A percentile compares a stretch with the other conserved stretches of the same genome.
phyloP scores from a whole-genome alignment of 202 grass and related monocot genomes.

The Schoenoplectus tabernaemontani region DNA sequence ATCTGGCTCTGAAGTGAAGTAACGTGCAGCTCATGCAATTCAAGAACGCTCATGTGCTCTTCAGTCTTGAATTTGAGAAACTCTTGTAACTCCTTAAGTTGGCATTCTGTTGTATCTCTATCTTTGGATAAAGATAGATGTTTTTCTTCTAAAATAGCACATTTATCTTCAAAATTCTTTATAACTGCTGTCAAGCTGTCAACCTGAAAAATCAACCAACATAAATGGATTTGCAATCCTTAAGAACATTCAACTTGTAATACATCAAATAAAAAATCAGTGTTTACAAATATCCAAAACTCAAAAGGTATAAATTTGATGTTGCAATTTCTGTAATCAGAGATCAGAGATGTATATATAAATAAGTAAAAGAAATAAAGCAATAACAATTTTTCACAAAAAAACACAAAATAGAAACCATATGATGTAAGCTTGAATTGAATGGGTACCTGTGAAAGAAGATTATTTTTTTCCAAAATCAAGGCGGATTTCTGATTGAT shows the following conservation, averaged over 20 bases:
- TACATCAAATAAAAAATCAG: not conserved
- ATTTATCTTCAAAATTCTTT: constrained; percentile 17
- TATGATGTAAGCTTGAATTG: not conserved
- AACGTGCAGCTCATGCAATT: constrained; percentile 39
- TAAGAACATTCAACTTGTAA: not conserved
- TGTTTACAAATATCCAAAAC: not conserved
- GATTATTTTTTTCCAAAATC: constrained; percentile 8
- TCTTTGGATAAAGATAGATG: constrained; percentile 8
- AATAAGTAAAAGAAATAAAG: not conserved
- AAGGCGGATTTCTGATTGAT: constrained; percentile 38
- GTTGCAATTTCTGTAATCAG: not conserved
- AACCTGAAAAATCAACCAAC: constrained; percentile 17
- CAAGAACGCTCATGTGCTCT: constrained; percentile 18
- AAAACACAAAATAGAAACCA: not conserved
- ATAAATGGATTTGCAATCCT: not conserved
- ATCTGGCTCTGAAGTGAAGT: constrained; percentile 7
- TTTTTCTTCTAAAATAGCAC: constrained; percentile 3
- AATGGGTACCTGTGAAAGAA: constrained; percentile 13
- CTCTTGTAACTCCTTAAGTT: constrained; percentile 12
- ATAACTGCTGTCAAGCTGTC: not conserved
- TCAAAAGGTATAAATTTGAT: not conserved
- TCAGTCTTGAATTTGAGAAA: constrained; percentile 7
- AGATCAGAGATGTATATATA: not conserved
- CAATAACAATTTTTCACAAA: not conserved
- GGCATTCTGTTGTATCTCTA: constrained; percentile 8